Evolutionary conservation across 1,284 basidiomycete species (phyloP).

Genomic region (Moniliella sp.): DNA sequence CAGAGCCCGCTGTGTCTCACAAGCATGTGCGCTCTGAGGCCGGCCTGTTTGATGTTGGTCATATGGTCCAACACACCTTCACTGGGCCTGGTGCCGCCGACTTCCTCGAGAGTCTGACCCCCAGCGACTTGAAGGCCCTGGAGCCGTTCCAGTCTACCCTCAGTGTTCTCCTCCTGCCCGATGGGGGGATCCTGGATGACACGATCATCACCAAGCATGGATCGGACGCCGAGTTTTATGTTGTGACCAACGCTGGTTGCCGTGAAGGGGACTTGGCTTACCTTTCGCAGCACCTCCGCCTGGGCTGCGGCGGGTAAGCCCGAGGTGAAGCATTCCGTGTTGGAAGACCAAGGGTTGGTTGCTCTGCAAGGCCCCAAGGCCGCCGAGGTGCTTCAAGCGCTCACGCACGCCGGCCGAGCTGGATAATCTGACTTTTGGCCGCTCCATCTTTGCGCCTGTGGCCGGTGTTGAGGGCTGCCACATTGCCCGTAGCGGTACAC

Average conservation of each 20-base stretch:
- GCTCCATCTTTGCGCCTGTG: slow-evolving; percentile 38
- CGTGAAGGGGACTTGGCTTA: slow-evolving; percentile 59
- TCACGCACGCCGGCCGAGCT: slow-evolving; percentile 48
- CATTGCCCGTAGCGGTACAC: slow-evolving; percentile 94
- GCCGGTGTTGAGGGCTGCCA: slow-evolving; percentile 45
- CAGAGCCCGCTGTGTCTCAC: slow-evolving; percentile 56
- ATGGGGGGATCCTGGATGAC: slow-evolving; percentile 88
- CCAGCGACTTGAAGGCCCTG: slow-evolving; percentile 43
- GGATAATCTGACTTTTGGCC: slow-evolving; percentile 27
- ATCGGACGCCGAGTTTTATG: slow-evolving; percentile 52
- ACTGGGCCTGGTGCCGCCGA: slow-evolving; percentile 35
- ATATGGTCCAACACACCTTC: slow-evolving; percentile 51
- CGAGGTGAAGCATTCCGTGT: slow-evolving; percentile 54
- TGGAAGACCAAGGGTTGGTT: slow-evolving; percentile 68
- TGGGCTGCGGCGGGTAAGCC: slow-evolving; percentile 28
- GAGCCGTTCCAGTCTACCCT: slow-evolving; percentile 47
- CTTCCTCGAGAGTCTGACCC: slow-evolving; percentile 59
- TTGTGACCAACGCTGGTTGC: slow-evolving; percentile 86
- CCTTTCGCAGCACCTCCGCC: slow-evolving; percentile 47
- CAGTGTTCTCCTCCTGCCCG: slow-evolving; percentile 65
- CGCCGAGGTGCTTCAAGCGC: slow-evolving; percentile 50
- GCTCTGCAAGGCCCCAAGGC: slow-evolving; percentile 78
- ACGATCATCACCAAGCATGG: slow-evolving; percentile 38
- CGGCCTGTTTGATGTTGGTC: slow-evolving; percentile 87
- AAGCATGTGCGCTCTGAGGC: slow-evolving; percentile 62